A percentile compares a stretch with the other conserved stretches of the same genome.
Evolutionary conservation across 2,329 filamentous ascomycete genomes (phyloP).

Genomic region (Aplosporella prunicola): DNA sequence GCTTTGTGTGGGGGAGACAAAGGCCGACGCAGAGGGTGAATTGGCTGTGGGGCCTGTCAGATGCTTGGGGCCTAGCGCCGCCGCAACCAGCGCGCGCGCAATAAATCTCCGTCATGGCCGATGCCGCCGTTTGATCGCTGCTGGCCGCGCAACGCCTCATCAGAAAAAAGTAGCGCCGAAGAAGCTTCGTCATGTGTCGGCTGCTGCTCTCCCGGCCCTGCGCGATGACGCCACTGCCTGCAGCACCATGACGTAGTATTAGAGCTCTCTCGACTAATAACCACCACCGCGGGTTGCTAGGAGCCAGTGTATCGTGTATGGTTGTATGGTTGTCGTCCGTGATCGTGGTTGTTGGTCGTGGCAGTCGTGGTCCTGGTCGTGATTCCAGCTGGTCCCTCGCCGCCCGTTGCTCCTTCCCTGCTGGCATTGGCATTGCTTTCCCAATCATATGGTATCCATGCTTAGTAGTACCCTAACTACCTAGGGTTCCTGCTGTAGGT

Average conservation of each 20-base stretch:
- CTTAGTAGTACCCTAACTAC: not conserved
- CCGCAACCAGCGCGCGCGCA: conserved; percentile 8
- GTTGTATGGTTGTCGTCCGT: too few species aligned
- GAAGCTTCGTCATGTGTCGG: conserved; percentile 2
- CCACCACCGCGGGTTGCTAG: conserved; percentile 6
- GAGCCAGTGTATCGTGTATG: too few species aligned
- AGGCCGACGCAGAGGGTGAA: conserved; percentile 6
- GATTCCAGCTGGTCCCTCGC: not conserved
- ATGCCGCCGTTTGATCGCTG: not conserved
- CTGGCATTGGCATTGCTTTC: not conserved
- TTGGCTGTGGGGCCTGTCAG: conserved; percentile 4
- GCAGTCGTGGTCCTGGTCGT: too few species aligned
- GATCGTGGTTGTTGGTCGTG: too few species aligned
- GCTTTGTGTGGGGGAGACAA: conserved; percentile 10
- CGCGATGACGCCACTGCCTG: conserved; percentile 3
- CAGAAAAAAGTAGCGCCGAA: not conserved
- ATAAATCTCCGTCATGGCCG: conserved; percentile 9
- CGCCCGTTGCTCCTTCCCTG: not conserved
- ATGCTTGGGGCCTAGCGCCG: conserved; percentile 4
- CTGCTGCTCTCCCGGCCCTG: conserved; percentile 9
- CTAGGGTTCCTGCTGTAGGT: not conserved
- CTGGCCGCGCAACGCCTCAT: not conserved
- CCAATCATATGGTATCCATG: not conserved
- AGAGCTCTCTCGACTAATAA: conserved; percentile 1
- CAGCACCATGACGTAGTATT: not conserved